A percentile compares a stretch with the other conserved stretches of the same genome.
Evolutionary conservation across 1,284 basidiomycete genomes (phyloP).

Genomic region (Microbotryum scabiosae): DNA sequence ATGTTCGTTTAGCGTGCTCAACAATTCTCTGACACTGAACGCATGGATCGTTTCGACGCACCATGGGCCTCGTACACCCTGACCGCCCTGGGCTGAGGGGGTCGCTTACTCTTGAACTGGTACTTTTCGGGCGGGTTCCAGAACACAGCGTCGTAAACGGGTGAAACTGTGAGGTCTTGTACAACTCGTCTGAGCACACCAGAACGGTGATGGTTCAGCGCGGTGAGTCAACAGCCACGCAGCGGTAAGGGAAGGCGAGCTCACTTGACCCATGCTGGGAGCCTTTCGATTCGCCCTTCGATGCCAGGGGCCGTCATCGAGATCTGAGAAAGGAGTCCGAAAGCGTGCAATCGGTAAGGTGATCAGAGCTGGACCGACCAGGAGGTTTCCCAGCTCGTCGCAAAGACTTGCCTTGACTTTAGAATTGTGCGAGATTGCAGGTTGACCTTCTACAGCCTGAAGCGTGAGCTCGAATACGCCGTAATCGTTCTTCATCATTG

Average conservation of each 20-base stretch:
- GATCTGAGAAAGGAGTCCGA: slow-evolving; percentile 49
- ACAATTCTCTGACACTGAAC: not conserved
- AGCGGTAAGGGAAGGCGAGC: slow-evolving; percentile 1
- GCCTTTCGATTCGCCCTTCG: slow-evolving; percentile 74
- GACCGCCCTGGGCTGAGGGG: slow-evolving; percentile 58
- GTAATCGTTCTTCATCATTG: slow-evolving; percentile 76
- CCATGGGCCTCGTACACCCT: slow-evolving; percentile 93
- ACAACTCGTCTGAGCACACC: slow-evolving; percentile 59
- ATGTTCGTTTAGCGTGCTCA: not conserved
- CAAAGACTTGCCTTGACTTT: slow-evolving; percentile 51
- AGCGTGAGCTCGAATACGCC: slow-evolving; percentile 87
- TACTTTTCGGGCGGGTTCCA: slow-evolving; percentile 87
- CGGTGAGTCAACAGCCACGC: not conserved
- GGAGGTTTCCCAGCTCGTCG: not conserved
- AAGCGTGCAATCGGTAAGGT: too few species aligned
- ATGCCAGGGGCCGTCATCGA: slow-evolving; percentile 65
- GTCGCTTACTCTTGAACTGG: slow-evolving; percentile 69
- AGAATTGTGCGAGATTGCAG: slow-evolving; percentile 86
- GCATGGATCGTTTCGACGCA: slow-evolving; percentile 28
- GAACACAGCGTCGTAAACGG: slow-evolving; percentile 92
- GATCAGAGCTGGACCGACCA: not conserved
- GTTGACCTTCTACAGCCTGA: slow-evolving; percentile 62
- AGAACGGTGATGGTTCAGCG: not conserved
- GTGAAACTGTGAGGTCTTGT: slow-evolving; percentile 81
- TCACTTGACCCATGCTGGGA: slow-evolving; percentile 80